Conservation (phyloP, 2,329 filamentous ascomycete genomes). For the Talaromyces albobiverticillius region DNA sequence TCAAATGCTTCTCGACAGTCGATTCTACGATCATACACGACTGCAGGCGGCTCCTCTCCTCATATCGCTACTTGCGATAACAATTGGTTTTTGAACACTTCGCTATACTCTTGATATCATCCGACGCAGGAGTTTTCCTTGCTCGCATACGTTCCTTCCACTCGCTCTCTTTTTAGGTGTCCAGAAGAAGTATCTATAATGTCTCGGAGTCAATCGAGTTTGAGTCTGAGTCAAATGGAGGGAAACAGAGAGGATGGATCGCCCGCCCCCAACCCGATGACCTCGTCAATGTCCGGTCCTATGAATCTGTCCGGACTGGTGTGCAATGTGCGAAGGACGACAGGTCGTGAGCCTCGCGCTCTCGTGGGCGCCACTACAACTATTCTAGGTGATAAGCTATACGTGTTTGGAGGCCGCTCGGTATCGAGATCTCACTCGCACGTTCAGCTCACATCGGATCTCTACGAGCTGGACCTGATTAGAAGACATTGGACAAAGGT, state of each 20-base stretch:
- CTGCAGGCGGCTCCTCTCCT: too few relatives aligned
- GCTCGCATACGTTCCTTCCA: too few relatives aligned
- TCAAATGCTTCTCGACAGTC: too few relatives aligned
- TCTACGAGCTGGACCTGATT: conserved; percentile 92
- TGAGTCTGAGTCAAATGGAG: conserved; percentile 36
- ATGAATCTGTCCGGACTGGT: conserved; percentile 64
- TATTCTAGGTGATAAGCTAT: conserved; percentile 90
- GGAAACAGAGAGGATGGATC: conserved; percentile 28
- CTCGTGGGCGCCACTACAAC: conserved; percentile 94
- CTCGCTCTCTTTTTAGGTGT: too few relatives aligned
- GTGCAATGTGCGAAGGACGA: conserved; percentile 74
- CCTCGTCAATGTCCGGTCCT: conserved; percentile 39
- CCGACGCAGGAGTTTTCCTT: too few relatives aligned
- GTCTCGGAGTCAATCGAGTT: conserved; percentile 37
- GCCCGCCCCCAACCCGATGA: conserved; percentile 24
- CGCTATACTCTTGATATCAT: too few relatives aligned
- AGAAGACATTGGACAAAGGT: conserved; percentile 90
- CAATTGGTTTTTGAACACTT: too few relatives aligned
- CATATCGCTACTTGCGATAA: too few relatives aligned
- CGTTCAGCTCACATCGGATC: conserved; percentile 79
- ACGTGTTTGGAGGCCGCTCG: conserved; percentile 90
- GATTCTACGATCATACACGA: too few relatives aligned
- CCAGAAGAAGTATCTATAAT: conserved; percentile 1
- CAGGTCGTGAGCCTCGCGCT: conserved; percentile 84
- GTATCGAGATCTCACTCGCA: conserved; percentile 79